These are phyloP conservation scores for Auricularia sp. DNA, from an alignment of 768 basidiomycete genomes.

Conservation along the genomic window DNA sequence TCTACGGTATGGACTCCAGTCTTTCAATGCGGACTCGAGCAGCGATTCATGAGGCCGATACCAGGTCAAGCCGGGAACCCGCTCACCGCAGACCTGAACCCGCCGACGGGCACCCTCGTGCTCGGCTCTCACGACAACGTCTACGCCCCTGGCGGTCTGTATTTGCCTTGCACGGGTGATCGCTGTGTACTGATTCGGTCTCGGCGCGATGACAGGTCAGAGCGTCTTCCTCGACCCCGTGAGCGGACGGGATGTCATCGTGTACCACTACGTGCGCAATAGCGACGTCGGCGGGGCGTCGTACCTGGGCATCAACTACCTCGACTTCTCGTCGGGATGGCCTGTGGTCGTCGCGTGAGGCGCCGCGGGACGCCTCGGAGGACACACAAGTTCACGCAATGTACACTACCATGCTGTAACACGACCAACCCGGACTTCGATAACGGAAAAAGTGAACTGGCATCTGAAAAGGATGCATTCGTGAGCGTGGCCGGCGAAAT, in stretches of 20 bases:
- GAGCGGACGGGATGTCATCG: background rate
- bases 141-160: slow-evolving; percentile 19
- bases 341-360: background rate
- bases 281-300: background rate
- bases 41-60: no score
- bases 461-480: no score
- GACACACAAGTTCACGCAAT: no score
- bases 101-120: slow-evolving; percentile 17
- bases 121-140: slow-evolving; percentile 21
- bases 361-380: no score
- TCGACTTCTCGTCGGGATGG: background rate
- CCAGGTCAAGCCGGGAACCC: background rate
- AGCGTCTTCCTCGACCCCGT: slow-evolving; percentile 1
- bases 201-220: background rate
- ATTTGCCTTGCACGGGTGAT: background rate
- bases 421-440: no score
- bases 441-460: no score
- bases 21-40: no score
- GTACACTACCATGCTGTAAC: no score
- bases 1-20: slow-evolving; percentile 2
- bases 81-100: slow-evolving; percentile 1
- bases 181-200: background rate
- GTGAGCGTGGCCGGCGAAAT: no score
- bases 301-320: slow-evolving; percentile 1
- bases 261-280: background rate